These are phyloP conservation scores for Berberis thunbergii DNA, from an alignment of 164 flowering plant genomes.

Conservation along the genomic window DNA sequence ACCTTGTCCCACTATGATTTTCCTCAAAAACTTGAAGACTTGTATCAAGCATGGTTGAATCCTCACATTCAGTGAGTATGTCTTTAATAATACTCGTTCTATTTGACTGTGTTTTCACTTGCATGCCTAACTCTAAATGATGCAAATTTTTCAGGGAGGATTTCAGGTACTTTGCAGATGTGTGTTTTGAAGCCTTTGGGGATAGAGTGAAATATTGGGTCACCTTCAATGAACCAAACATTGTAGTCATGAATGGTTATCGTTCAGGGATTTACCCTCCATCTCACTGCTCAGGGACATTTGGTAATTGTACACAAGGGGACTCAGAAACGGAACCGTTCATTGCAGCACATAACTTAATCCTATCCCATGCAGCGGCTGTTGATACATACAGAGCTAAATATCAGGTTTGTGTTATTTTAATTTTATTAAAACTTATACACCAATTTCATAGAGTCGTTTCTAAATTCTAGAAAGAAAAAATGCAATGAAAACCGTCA, in stretches of 20 bases:
- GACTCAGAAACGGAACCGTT: conserved; percentile 55
- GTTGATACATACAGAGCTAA: conserved; percentile 35
- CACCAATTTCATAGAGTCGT: too few species aligned
- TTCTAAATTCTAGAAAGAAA: too few species aligned
- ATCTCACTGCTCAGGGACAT: conserved; percentile 37
- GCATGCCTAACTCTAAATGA: not conserved
- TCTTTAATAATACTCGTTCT: too few species aligned
- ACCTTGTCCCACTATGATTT: too few species aligned
- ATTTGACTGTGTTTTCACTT: not conserved
- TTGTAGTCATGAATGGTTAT: conserved; percentile 24
- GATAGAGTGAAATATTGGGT: conserved; percentile 52
- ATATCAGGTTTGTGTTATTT: conserved; percentile 42
- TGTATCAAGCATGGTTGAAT: too few species aligned
- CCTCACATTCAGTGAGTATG: too few species aligned
- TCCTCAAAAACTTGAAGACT: too few species aligned
- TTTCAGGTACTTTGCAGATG: conserved; percentile 35
- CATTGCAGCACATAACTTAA: conserved; percentile 46
- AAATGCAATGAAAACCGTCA: too few species aligned
- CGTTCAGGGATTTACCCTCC: conserved; percentile 40
- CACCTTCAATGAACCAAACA: conserved; percentile 55
- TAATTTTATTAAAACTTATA: conserved; percentile 2
- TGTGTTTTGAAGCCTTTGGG: conserved; percentile 46
- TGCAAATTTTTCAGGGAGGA: conserved; percentile 30
- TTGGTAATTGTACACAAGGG: conserved; percentile 44
- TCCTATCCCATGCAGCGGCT: conserved; percentile 49